Evolutionary conservation across 2,329 filamentous ascomycete genomes (phyloP).

Genomic region (Blumeria hordei): DNA sequence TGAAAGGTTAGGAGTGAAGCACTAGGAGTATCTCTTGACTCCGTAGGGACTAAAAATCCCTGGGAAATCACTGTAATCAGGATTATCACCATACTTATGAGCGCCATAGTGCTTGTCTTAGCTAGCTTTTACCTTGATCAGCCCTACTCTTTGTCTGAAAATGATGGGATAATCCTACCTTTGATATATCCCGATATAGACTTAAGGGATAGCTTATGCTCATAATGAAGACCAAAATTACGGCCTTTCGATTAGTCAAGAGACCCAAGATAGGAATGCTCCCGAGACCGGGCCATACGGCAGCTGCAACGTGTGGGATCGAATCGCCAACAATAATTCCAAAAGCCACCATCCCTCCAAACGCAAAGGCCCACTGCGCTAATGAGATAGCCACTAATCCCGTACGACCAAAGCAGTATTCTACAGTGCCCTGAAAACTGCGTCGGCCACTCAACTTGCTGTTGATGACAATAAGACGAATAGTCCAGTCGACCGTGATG

Average conservation of each 20-base stretch:
- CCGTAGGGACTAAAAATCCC: slow-evolving; percentile 46
- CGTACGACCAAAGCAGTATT: slow-evolving; percentile 75
- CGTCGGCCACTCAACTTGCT: slow-evolving; percentile 85
- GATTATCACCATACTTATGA: slow-evolving; percentile 84
- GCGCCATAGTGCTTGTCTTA: slow-evolving; percentile 80
- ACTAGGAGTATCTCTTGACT: slow-evolving; percentile 46
- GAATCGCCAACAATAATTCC: slow-evolving; percentile 93
- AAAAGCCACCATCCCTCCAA: slow-evolving; percentile 96
- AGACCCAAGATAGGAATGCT: slow-evolving; percentile 58
- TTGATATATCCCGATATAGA: slow-evolving; percentile 87
- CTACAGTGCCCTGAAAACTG: slow-evolving; percentile 87
- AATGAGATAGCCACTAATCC: slow-evolving; percentile 72
- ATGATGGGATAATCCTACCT: slow-evolving; percentile 28
- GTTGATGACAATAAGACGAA: slow-evolving; percentile 89
- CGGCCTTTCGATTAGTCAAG: slow-evolving; percentile 54
- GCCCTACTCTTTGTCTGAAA: not conserved
- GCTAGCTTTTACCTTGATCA: slow-evolving; percentile 36
- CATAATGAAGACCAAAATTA: slow-evolving; percentile 72
- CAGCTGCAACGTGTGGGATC: slow-evolving; percentile 70
- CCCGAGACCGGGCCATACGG: slow-evolving; percentile 54
- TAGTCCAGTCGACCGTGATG: slow-evolving; percentile 84
- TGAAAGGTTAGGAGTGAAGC: slow-evolving; percentile 56
- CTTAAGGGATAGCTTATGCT: slow-evolving; percentile 78
- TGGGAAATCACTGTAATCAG: slow-evolving; percentile 72
- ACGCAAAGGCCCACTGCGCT: slow-evolving; percentile 95